These are phyloP conservation scores for Pelagomonas calceolata DNA, from an alignment of 108 stramenopile species.

Conservation along the genomic window DNA sequence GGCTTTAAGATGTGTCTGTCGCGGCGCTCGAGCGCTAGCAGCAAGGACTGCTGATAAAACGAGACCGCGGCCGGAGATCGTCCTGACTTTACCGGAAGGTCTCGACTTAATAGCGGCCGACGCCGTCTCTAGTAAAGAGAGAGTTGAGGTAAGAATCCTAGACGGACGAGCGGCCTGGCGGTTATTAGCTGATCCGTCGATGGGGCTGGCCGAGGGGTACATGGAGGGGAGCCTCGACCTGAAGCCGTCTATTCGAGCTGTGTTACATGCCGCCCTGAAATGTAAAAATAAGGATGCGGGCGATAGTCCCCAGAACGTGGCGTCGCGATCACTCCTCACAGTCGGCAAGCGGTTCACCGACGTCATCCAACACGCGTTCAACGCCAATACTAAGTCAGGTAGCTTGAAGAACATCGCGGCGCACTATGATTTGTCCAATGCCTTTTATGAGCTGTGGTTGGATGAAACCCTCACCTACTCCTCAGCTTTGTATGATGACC, in stretches of 20 bases:
- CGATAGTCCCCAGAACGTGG: not conserved
- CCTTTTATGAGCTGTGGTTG: constrained; percentile 74
- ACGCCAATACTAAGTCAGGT: not conserved
- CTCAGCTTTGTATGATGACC: constrained; percentile 72
- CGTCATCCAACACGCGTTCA: not conserved
- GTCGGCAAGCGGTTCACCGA: not conserved
- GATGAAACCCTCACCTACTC: constrained; percentile 87
- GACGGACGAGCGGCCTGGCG: not conserved
- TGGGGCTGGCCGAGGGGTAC: constrained; percentile 20
- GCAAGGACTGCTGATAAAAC: not conserved
- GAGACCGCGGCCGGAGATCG: not conserved
- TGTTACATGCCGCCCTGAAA: not conserved
- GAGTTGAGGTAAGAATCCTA: not conserved
- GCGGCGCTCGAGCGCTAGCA: not conserved
- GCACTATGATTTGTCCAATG: constrained; percentile 90
- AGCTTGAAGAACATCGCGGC: constrained; percentile 79
- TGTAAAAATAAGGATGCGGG: not conserved
- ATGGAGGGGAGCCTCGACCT: constrained; percentile 25
- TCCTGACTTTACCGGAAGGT: not conserved
- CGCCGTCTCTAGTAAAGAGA: not conserved
- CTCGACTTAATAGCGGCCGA: not conserved
- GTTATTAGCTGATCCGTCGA: constrained; percentile 9
- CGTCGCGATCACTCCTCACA: too few relatives aligned
- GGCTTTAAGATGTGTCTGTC: constrained; percentile 1
- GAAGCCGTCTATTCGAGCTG: not conserved